Conservation (phyloP, 306 rosid species). For the Inga laurina region DNA sequence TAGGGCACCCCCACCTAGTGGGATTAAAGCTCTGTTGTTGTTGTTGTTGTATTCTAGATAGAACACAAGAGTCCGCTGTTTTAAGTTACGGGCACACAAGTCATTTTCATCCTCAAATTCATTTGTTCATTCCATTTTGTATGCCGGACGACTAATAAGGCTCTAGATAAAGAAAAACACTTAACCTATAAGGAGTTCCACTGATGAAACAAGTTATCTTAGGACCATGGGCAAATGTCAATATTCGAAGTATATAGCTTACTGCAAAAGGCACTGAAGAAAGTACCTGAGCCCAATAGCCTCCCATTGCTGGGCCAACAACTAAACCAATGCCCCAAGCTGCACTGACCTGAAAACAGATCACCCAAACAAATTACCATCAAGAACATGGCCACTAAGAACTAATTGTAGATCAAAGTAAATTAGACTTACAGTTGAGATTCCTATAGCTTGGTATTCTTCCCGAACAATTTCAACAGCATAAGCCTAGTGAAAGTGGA, state of each 20-base stretch:
- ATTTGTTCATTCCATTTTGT: background rate
- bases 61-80: background rate
- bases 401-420: background rate
- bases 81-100: background rate
- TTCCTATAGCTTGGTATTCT: constrained; percentile 77
- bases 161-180: background rate
- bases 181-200: background rate
- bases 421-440: constrained; percentile 66
- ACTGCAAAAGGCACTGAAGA: background rate
- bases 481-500: constrained; percentile 68
- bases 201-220: background rate
- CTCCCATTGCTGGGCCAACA: constrained; percentile 91
- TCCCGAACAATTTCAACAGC: constrained; percentile 64
- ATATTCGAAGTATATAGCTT: constrained; percentile 1
- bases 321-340: constrained; percentile 82
- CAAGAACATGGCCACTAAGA: background rate
- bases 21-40: no score
- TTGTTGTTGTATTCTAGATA: background rate
- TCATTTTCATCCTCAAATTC: background rate
- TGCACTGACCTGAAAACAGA: constrained; percentile 63
- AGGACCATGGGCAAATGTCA: background rate
- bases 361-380: constrained; percentile 18
- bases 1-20: background rate
- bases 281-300: constrained; percentile 83
- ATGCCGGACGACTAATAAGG: background rate